Percentiles rank a stretch among this genome's conserved stretches.
phyloP scores from a whole-genome alignment of 768 basidiomycete genomes.

The Calocybe cyanea region DNA sequence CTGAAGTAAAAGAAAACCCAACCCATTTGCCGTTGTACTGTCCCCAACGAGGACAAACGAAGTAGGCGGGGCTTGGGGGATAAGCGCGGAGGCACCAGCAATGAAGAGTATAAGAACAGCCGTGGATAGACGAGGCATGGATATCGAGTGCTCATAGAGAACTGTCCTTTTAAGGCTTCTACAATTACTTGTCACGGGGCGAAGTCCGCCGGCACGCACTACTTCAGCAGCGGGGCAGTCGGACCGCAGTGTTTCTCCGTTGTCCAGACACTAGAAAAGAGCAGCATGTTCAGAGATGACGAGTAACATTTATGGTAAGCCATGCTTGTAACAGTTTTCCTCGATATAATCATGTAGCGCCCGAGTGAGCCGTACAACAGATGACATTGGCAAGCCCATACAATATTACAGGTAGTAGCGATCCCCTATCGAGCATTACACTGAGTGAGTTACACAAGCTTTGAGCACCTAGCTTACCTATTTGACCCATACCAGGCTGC shows the following conservation, averaged over 20 bases:
- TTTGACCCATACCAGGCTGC: constrained; percentile 87
- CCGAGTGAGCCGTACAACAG: neutral
- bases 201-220: too few relatives aligned
- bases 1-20: neutral
- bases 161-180: neutral
- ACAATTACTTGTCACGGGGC: neutral
- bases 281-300: neutral
- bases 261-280: neutral
- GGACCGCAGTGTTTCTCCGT: constrained; percentile 10
- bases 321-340: neutral
- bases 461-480: constrained; percentile 38
- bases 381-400: neutral
- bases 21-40: constrained; percentile 38
- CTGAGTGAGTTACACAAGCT: constrained; percentile 5
- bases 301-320: neutral
- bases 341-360: too few relatives aligned
- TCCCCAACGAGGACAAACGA: constrained; percentile 39
- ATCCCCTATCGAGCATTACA: constrained; percentile 25
- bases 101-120: constrained; percentile 2
- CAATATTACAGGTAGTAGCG: constrained; percentile 33
- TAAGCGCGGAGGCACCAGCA: neutral
- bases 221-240: neutral
- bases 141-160: neutral
- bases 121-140: constrained; percentile 3
- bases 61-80: constrained; percentile 13